Base-by-base conservation (phyloP, 176 grass and related monocot species). In the Microstegium vimineum region DNA sequence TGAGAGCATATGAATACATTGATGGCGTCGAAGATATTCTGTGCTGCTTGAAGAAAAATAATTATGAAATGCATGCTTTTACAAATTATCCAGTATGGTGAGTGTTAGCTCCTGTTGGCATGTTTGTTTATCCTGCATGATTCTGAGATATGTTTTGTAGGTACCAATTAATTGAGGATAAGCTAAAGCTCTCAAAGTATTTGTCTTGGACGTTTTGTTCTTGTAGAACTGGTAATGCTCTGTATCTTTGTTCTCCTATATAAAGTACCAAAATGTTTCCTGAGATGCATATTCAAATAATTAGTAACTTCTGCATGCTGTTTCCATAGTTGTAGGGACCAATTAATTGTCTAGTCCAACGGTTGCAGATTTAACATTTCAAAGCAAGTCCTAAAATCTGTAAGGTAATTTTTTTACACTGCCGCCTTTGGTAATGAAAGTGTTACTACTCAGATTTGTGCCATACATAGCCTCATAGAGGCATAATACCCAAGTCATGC, bases 201-300 rank as follows among this genome's bases (percentile, higher is more conserved):
- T 91, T 98, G 70, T 94, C 92, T 17, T 98, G 95, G 95, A 89
- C 95, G 81, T 98, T 98, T 85, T 98, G 95, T 71, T 98, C 95
- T 69, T 98, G 95, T 77, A 56, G 62, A 79, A 65, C 86, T 71
- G 92, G 94, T 97, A 97, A 73, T 79, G 54, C 28, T 76, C 11
- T 13, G 16, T 42, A 35, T 62, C 26, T 62, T 15, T 36, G 1
- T 26, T 84, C 71, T 61, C 57, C 22, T 62, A 8, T 34, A 77
- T 42, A 60, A 66, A 81, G 47, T 81, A 59, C 54, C 13, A 23
- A 62, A 20, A 57, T 36, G 8, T 62, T 35, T 78, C 22, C 14
- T 63, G 35, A 63, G 38, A 56, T 83, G 28, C 5, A 11, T 36
- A 2, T 76, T 41, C 47, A 6, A 62, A 41, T 27, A 54, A 70